Evolutionary conservation across 1,284 basidiomycete species (phyloP), one percentile per base, ranked within the genome.

Genomic region (Porodaedalea pini): DNA sequence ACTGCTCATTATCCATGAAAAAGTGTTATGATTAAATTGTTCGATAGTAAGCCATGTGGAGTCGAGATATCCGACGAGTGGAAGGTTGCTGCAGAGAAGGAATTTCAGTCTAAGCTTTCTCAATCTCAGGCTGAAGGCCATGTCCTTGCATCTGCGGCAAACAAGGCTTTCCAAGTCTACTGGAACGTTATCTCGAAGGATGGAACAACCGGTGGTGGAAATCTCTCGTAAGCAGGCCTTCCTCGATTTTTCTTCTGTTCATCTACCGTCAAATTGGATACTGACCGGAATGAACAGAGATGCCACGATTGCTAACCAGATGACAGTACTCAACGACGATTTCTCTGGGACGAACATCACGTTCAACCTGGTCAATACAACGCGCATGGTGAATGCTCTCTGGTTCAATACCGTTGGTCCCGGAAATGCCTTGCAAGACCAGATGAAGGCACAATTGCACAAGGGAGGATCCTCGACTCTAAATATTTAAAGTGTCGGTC

Each of bases 131-230:
- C 72, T 52, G 65, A 66, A 7, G 44, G 2, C 6, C 6, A 8
- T 37, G 57, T 49, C 4, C 65, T 63, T 15, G 68, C 71, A 2
- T 15, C 49, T 17, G 65, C 64, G n/a, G 68, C 71, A 19, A 64
- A 69, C 27, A 17, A n/a, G n/a, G 41, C 47, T 7, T 21, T 71
- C 36, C 62, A 73, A 53, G 72, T 81, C 37, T 73, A 77, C 69
- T 79, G 75, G 69, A 76, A 81, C 63, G 77, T 80, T 56, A 71
- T 82, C 63, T 68, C 67, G 63, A 59, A 71, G 56, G 70, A 75
- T 62, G 61, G 58, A 3, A 73, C 76, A 21, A 45, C 68, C 13
- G 64, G 66, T 27, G 76, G 75, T 23, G 80, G 78, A 15, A 76
- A 78, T 61, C 63, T 80, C 52, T 72, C 75, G 74, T 78, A 64